These are phyloP conservation scores for Polyporus tsugae DNA, from an alignment of 1,284 basidiomycete species.

Conservation along the genomic window DNA sequence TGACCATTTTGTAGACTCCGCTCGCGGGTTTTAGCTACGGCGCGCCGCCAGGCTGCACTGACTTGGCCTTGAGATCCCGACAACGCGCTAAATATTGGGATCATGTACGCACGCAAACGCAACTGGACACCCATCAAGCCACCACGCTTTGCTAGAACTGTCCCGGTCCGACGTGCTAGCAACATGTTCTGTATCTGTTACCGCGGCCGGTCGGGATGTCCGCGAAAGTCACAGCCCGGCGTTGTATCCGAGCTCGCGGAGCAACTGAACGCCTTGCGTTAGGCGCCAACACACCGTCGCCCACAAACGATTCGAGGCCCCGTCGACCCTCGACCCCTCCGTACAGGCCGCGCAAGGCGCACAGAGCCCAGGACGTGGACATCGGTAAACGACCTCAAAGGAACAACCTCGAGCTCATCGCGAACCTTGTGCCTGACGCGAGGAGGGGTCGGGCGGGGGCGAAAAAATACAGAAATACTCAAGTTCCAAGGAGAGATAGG, in stretches of 20 bases:
- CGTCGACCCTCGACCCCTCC: slow-evolving; percentile 1
- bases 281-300: slow-evolving; percentile 7
- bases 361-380: background rate
- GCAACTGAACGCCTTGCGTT: slow-evolving; percentile 6
- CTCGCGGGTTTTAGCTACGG: background rate
- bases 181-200: background rate
- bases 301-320: slow-evolving; percentile 15
- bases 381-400: background rate
- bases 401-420: background rate
- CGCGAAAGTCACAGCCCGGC: background rate
- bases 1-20: background rate
- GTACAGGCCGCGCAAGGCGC: background rate
- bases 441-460: background rate
- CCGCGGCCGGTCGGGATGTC: slow-evolving; percentile 3
- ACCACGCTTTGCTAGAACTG: background rate
- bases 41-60: background rate
- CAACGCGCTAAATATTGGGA: background rate
- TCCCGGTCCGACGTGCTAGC: background rate
- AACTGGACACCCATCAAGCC: slow-evolving; percentile 6
- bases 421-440: background rate
- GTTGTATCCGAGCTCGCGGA: background rate
- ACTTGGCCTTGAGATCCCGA: background rate
- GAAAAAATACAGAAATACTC: background rate
- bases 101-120: background rate
- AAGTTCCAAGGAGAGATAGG: background rate